Conservation (phyloP, 1,284 basidiomycete species). For the Spongiforma sp. region DNA sequence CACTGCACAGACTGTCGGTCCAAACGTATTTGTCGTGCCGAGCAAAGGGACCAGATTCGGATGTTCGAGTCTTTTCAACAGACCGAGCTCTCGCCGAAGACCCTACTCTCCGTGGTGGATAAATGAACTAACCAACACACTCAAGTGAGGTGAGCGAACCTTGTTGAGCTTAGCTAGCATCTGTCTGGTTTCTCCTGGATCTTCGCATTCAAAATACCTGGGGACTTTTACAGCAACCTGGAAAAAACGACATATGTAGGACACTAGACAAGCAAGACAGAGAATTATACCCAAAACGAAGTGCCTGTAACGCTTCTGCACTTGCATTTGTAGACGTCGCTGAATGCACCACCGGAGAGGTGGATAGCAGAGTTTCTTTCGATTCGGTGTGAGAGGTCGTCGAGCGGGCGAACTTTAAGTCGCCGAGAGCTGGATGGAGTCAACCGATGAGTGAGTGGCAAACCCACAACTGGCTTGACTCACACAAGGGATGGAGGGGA, state of each 20-base stretch:
- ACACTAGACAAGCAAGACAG: no score
- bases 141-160: neutral
- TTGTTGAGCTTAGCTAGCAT: neutral
- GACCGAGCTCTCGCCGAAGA: constrained; percentile 6
- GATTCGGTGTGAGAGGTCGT: constrained; percentile 9
- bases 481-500: neutral
- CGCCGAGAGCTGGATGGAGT: neutral
- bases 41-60: constrained; percentile 10
- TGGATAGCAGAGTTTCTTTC: neutral
- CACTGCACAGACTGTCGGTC: neutral
- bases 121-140: neutral
- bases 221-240: constrained; percentile 11
- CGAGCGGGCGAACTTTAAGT: neutral
- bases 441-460: neutral
- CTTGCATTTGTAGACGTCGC: constrained; percentile 10
- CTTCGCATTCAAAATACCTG: constrained; percentile 7
- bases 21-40: constrained; percentile 8
- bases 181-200: neutral
- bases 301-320: neutral
- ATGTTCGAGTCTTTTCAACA: constrained; percentile 11
- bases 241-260: neutral
- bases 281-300: neutral
- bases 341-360: neutral
- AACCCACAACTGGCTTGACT: neutral
- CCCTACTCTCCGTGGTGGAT: neutral